These are phyloP conservation scores for Camelina laxa DNA, from an alignment of 345 rosid genomes.

Conservation along the genomic window DNA sequence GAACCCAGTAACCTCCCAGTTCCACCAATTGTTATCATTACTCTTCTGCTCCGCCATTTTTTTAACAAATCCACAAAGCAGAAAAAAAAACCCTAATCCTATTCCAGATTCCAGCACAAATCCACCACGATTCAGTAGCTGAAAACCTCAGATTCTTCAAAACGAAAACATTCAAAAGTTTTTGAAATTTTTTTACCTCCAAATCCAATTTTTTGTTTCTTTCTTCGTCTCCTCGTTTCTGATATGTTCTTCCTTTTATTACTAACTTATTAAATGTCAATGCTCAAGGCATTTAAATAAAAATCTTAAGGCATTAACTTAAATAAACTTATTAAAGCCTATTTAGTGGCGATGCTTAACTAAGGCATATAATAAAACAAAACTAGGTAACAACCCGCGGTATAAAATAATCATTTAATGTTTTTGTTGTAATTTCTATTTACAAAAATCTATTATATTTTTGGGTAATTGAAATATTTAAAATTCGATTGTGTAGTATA, in stretches of 20 bases:
- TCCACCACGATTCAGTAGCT: background rate
- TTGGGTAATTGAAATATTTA: too few species aligned
- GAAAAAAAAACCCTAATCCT: conserved; percentile 4
- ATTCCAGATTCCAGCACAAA: conserved; percentile 27
- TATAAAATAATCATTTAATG: too few species aligned
- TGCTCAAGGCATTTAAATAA: background rate
- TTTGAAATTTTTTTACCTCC: conserved; percentile 45
- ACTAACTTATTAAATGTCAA: too few species aligned
- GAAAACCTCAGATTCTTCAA: conserved; percentile 39
- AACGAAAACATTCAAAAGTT: conserved; percentile 27
- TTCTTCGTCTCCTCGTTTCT: too few species aligned
- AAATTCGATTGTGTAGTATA: too few species aligned
- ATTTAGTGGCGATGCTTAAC: background rate
- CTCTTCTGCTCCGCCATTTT: conserved; percentile 75
- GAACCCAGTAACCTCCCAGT: conserved; percentile 97
- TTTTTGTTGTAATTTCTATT: too few species aligned
- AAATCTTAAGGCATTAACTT: background rate
- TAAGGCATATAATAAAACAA: background rate
- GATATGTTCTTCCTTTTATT: too few species aligned
- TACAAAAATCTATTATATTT: too few species aligned
- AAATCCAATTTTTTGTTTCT: background rate
- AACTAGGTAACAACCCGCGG: too few species aligned
- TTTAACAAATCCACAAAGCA: background rate
- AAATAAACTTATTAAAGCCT: background rate
- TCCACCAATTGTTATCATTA: conserved; percentile 56